Evolutionary conservation across 2,329 filamentous ascomycete genomes (phyloP).

Genomic region (Grosmannia serpens): DNA sequence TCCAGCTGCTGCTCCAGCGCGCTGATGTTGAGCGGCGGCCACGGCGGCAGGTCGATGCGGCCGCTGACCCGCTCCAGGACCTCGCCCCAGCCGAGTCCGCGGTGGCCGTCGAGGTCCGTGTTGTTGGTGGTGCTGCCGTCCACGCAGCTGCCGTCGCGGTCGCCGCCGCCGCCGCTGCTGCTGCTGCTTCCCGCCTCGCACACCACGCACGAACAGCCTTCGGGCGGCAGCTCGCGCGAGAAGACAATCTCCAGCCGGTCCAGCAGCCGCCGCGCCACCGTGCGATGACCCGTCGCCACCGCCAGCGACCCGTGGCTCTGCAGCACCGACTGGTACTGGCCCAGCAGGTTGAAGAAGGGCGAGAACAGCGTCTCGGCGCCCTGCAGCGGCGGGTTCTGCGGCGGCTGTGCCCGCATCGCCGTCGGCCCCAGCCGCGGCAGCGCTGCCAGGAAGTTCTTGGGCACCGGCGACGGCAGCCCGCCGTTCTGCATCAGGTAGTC

Average conservation of each 20-base stretch:
- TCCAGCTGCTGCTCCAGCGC: constrained; percentile 49
- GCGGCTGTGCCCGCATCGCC: background rate
- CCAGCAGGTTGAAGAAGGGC: constrained; percentile 70
- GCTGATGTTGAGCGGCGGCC: constrained; percentile 77
- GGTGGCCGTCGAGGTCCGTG: constrained; percentile 44
- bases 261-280: constrained; percentile 78
- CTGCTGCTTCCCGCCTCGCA: constrained; percentile 49
- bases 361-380: constrained; percentile 68
- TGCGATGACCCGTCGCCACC: constrained; percentile 89
- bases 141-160: background rate
- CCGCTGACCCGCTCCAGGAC: constrained; percentile 89
- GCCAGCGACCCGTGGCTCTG: constrained; percentile 78
- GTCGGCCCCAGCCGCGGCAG: constrained; percentile 31
- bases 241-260: constrained; percentile 92
- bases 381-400: constrained; percentile 38
- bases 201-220: constrained; percentile 79
- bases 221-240: constrained; percentile 75
- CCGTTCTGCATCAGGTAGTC: constrained; percentile 90
- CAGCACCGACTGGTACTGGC: constrained; percentile 77
- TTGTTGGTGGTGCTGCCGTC: background rate
- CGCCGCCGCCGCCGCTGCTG: constrained; percentile 56
- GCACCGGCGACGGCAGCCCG: constrained; percentile 59
- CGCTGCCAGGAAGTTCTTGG: constrained; percentile 60
- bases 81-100: constrained; percentile 86
- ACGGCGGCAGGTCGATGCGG: constrained; percentile 69